Percentiles rank a stretch among this genome's conserved stretches.
Evolutionary conservation across 2,329 filamentous ascomycete genomes (phyloP).

Genomic region (Sordariomycetes sp.): DNA sequence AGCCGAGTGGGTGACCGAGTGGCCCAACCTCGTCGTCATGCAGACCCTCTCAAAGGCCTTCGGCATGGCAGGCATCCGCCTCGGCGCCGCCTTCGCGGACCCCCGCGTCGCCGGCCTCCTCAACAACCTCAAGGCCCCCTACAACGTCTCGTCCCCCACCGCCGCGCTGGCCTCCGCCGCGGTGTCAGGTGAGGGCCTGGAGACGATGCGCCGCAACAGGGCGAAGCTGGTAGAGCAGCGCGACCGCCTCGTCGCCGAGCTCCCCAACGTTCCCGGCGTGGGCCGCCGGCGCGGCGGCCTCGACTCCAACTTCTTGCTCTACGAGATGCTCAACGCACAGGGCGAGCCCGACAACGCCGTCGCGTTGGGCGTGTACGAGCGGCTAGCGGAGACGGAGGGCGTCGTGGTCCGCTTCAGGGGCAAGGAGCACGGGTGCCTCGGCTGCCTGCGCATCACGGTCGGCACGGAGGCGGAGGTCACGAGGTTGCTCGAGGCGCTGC

Average conservation of each 20-base stretch:
- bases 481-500: conserved; percentile 59
- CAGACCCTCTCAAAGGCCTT: conserved; percentile 98
- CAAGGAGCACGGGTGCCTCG: conserved; percentile 79
- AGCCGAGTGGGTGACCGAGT: conserved; percentile 83
- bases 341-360: conserved; percentile 67
- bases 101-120: conserved; percentile 64
- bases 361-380: conserved; percentile 71
- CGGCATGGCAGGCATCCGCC: conserved; percentile 81
- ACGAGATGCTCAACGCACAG: conserved; percentile 64
- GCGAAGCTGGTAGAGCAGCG: conserved; percentile 63
- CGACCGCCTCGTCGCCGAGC: conserved; percentile 57
- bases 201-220: conserved; percentile 58
- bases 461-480: conserved; percentile 81
- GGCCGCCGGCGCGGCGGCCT: conserved; percentile 69
- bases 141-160: conserved; percentile 86
- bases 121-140: conserved; percentile 90
- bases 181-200: conserved; percentile 52
- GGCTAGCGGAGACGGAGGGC: conserved; percentile 69
- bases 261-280: conserved; percentile 65
- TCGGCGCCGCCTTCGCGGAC: conserved; percentile 74
- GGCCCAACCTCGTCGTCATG: conserved; percentile 94
- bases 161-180: conserved; percentile 67
- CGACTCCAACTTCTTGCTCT: conserved; percentile 80
- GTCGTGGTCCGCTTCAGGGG: conserved; percentile 91
- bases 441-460: conserved; percentile 82